These are phyloP conservation scores for Escallonia rubra DNA, from an alignment of 129 eudicot species.

Conservation along the genomic window DNA sequence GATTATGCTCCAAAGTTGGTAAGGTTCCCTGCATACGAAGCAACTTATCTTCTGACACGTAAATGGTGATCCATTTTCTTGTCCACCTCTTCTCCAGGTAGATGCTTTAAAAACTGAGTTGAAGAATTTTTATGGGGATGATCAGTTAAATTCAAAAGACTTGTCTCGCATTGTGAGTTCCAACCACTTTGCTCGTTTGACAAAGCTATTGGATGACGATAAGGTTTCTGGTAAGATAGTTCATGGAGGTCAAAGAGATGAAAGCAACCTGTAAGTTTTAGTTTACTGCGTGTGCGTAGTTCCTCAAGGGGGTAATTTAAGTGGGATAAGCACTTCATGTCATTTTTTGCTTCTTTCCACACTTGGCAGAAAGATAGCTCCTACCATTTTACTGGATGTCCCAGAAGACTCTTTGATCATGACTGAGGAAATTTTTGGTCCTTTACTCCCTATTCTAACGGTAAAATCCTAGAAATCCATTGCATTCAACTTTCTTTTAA, in stretches of 20 bases:
- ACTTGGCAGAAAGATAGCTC: conserved; percentile 63
- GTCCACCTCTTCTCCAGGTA: conserved; percentile 39
- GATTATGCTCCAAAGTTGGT: too few relatives aligned
- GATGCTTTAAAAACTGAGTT: conserved; percentile 56
- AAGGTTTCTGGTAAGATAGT: conserved; percentile 69
- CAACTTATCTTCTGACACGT: too few relatives aligned
- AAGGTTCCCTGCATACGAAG: too few relatives aligned
- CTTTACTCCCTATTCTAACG: conserved; percentile 77
- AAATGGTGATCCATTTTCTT: too few relatives aligned
- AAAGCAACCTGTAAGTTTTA: conserved; percentile 54
- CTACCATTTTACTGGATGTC: conserved; percentile 67
- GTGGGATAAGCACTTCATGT: conserved; percentile 5
- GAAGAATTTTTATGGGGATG: conserved; percentile 65
- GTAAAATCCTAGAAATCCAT: conserved; percentile 25
- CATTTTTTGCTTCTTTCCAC: not conserved
- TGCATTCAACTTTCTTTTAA: too few relatives aligned
- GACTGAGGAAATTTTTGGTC: conserved; percentile 92
- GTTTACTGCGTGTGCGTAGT: not conserved
- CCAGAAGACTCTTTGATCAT: conserved; percentile 74
- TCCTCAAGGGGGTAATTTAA: not conserved
- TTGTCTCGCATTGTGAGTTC: conserved; percentile 64
- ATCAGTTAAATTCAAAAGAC: conserved; percentile 69
- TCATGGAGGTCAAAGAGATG: conserved; percentile 80
- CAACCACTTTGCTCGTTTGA: conserved; percentile 63
- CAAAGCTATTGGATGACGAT: conserved; percentile 62